phyloP scores from a whole-genome alignment of 2,329 filamentous ascomycete genomes.

The Colletotrichum camelliae region DNA sequence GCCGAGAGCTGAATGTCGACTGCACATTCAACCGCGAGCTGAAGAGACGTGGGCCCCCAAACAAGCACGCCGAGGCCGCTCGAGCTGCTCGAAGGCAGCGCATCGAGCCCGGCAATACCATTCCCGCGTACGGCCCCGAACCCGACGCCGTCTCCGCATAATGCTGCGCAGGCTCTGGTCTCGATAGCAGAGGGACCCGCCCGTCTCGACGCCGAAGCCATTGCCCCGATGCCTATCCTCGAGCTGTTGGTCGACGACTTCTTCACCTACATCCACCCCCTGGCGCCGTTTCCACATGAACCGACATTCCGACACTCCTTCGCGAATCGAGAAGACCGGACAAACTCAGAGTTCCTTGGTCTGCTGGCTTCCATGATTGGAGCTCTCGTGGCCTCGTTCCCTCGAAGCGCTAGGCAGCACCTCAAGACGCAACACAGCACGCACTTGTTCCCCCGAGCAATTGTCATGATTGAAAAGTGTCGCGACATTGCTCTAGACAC shows the following conservation, averaged over 20 bases:
- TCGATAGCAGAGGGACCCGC: slow-evolving; percentile 45
- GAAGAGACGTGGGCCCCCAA: slow-evolving; percentile 64
- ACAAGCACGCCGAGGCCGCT: slow-evolving; percentile 63
- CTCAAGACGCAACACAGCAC: slow-evolving; percentile 71
- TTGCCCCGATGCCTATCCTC: slow-evolving; percentile 72
- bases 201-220: slow-evolving; percentile 68
- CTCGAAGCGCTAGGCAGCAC: slow-evolving; percentile 72
- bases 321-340: slow-evolving; percentile 68
- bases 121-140: slow-evolving; percentile 6
- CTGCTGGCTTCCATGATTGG: slow-evolving; percentile 78
- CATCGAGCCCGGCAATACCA: slow-evolving; percentile 32
- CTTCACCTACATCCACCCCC: slow-evolving; percentile 81
- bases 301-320: slow-evolving; percentile 77
- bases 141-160: slow-evolving; percentile 47
- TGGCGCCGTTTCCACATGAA: slow-evolving; percentile 80
- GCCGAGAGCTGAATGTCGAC: slow-evolving; percentile 60
- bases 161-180: slow-evolving; percentile 53
- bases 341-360: slow-evolving; percentile 70
- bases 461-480: slow-evolving; percentile 74
- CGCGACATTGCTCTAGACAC: slow-evolving; percentile 72
- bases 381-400: slow-evolving; percentile 76
- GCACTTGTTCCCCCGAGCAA: slow-evolving; percentile 70
- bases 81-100: slow-evolving; percentile 56
- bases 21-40: slow-evolving; percentile 64
- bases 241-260: slow-evolving; percentile 79